A percentile compares a stretch with the other conserved stretches of the same genome.
Conservation (phyloP, 2,329 filamentous ascomycete species). For the Laburnicola sp. region DNA sequence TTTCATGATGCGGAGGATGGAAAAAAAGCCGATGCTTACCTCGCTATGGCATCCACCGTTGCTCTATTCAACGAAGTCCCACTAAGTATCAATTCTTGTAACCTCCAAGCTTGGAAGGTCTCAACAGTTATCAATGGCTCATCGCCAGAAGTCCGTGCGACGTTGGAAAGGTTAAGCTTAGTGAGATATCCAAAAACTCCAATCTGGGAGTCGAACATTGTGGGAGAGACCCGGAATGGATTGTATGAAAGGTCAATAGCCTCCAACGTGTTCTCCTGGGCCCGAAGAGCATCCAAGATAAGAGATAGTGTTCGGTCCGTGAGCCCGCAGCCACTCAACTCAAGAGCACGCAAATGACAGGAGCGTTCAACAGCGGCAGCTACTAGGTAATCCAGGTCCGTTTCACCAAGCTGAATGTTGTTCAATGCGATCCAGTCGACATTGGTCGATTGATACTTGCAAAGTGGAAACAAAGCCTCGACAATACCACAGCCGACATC, state of each 20-base stretch:
- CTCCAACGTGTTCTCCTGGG: constrained; percentile 69
- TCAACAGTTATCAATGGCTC: constrained; percentile 68
- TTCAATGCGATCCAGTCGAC: constrained; percentile 72
- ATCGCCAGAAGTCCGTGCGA: constrained; percentile 64
- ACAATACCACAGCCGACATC: constrained; percentile 70
- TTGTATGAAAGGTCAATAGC: constrained; percentile 69
- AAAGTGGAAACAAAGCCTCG: constrained; percentile 69
- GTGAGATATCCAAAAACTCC: constrained; percentile 68
- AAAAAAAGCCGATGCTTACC: constrained; percentile 22
- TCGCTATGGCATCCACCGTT: constrained; percentile 65
- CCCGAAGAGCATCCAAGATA: constrained; percentile 64
- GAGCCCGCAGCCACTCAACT: constrained; percentile 66
- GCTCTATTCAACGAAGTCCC: constrained; percentile 64
- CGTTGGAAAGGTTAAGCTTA: constrained; percentile 67
- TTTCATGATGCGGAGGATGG: not conserved
- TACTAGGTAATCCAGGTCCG: constrained; percentile 68
- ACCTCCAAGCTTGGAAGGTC: constrained; percentile 66
- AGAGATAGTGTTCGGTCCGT: constrained; percentile 63
- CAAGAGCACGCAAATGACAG: constrained; percentile 68
- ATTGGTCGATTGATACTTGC: constrained; percentile 67
- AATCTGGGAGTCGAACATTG: constrained; percentile 67
- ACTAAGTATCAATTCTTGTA: constrained; percentile 68
- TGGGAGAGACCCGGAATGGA: constrained; percentile 65
- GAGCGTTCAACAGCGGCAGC: constrained; percentile 67
- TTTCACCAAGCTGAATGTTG: constrained; percentile 70